Base-by-base conservation (phyloP, 2,329 filamentous ascomycete species). In the Raffaelea ambrosiae region DNA sequence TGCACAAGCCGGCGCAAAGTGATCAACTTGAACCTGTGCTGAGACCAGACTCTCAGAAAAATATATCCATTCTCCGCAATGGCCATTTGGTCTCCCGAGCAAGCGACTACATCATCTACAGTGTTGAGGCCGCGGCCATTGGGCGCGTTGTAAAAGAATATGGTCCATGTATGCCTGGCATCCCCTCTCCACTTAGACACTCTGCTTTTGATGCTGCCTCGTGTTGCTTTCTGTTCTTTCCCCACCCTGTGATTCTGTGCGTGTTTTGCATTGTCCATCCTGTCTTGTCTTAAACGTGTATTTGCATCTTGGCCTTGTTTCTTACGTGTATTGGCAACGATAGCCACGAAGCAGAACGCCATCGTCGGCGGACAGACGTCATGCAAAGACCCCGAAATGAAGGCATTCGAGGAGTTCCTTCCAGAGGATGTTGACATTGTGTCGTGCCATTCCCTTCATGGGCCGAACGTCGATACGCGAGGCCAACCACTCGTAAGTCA, bases 71-170 rank as follows among this genome's bases (percentile, higher is more conserved):
- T 60, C 82, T 91, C 64, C 83, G 81, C 65, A 95, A 95, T 78
- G 94, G 94, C 59, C 90, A 97, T 71, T 78, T 91, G 65, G 93
- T 98, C 59, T 96, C 93, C 58, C 83, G 93, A 69, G 83, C 84
- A 67, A 96, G 90, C 83, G 91, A 97, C 76, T 97, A 90, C 67
- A 95, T 96, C 70, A 89, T 98, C 64, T 98, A 98, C 77, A 95
- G 86, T 68, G 93, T 98, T 66, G 91, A 97, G 69, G 93, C 93
- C 7, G 88, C 89, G 59, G 79, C 84, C 55, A 95, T 98, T 66
- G 86, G 88, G 63, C 78, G 77, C 56, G 87, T 96, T 58, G 93
- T 96, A 60, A 84, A 84, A 53, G 74, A 84, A 59, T 98, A 88
- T 66, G 93, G 90, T 54, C 91, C 91, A 58, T 96, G 89, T 95